Evolutionary conservation across 352 stramenopile genomes (phyloP), one percentile per base, ranked within the genome.

Genomic region (Phytophthora cryptogea): DNA sequence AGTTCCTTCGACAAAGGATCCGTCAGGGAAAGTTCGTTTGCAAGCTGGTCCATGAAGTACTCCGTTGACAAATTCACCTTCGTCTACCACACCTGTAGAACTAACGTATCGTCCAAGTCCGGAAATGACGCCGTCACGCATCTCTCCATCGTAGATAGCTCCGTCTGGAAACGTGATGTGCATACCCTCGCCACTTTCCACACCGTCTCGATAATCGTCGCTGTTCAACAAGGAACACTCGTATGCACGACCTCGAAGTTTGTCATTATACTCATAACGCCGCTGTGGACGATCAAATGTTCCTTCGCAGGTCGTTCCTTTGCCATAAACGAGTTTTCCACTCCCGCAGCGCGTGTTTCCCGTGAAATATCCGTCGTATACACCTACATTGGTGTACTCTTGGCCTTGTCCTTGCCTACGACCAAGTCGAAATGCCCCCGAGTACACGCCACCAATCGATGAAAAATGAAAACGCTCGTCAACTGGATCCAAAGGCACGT

Each of bases 381-480:
- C 68, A 7, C 78, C 81, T 3, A 76, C 68, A 33, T 90, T 90
- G 7, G 78, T 84, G 61, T 80, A 85, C 56, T 89, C 78, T 11
- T 74, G 72, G 5, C 76, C 81, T 14, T 58, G 56, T 8, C 77
- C 81, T 42, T 90, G 81, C 44, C 83, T 88, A 6, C 66, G 39
- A 5, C 78, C 77, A 17, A 86, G 59, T 10, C 62, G 54, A 72
- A 83, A 90, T 30, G 66, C 57, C 1, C 81, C 81, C 0, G 61
- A 45, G 62, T 88, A 90, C 55, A 89, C 76, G 3, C 76, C 62
- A 1, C 74, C 73, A 8, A 89, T 90, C 0, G 77, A 78, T 28
- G 77, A 88, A 59, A 90, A 78, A 33, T 90, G 78, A 50, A 90
- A 90, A 8, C 67, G 40, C 16, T 88, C 72, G 40, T 89, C 76